phyloP scores from a whole-genome alignment of 2,329 filamentous ascomycete genomes.

The Aspergillus alliaceus region DNA sequence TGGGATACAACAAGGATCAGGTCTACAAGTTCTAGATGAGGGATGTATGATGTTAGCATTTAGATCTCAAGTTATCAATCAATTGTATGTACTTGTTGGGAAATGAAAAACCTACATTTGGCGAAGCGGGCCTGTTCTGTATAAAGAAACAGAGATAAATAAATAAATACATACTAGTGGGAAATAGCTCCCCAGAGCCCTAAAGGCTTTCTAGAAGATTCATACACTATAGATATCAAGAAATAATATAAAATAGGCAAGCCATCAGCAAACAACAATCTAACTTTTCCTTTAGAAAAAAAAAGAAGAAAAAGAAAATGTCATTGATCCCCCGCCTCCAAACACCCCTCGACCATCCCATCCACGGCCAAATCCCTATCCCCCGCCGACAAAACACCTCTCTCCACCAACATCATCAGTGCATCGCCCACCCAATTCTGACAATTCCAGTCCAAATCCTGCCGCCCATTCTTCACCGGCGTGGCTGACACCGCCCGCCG shows the following conservation, averaged over 20 bases:
- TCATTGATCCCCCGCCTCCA: conserved; percentile 25
- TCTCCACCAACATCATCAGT: conserved; percentile 20
- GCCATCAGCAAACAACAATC: too few relatives aligned
- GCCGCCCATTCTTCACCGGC: conserved; percentile 21
- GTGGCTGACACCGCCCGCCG: conserved; percentile 20
- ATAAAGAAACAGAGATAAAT: not conserved
- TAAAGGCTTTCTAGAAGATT: too few relatives aligned
- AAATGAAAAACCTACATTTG: not conserved
- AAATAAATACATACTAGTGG: not conserved
- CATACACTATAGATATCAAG: too few relatives aligned
- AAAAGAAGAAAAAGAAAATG: not conserved
- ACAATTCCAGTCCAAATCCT: conserved; percentile 32
- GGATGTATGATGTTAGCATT: not conserved
- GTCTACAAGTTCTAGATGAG: conserved; percentile 91
- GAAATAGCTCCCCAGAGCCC: too few relatives aligned
- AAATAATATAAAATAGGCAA: too few relatives aligned
- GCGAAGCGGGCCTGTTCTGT: too few relatives aligned
- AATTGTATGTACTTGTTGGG: too few relatives aligned
- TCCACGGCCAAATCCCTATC: conserved; percentile 22
- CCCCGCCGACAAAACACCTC: conserved; percentile 19
- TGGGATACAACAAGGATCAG: conserved; percentile 83
- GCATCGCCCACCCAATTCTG: conserved; percentile 35
- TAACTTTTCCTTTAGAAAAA: too few relatives aligned
- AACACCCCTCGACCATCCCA: conserved; percentile 28
- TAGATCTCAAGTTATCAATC: not conserved